Conservation (phyloP, 768 basidiomycete species). For the Leccinum boreale region DNA sequence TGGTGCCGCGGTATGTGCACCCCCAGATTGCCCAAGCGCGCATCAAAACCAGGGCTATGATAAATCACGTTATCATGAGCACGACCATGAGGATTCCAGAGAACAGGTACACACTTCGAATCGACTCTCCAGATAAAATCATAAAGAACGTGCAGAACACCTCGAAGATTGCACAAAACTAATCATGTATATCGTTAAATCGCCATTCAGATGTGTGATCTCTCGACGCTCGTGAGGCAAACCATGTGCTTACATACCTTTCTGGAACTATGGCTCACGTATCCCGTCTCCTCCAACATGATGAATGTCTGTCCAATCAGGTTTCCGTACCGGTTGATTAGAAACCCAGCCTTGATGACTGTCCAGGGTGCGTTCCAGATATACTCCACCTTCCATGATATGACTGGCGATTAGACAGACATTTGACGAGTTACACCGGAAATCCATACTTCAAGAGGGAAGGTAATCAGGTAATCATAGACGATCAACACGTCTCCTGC, state of each 20-base stretch:
- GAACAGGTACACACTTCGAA: background rate
- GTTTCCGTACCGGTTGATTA: constrained; percentile 18
- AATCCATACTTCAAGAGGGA: constrained; percentile 9
- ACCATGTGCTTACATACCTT: background rate
- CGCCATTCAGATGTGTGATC: background rate
- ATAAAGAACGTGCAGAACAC: constrained; percentile 8
- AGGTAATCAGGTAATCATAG: constrained; percentile 11
- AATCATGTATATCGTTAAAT: background rate
- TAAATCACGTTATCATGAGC: background rate
- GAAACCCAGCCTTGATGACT: constrained; percentile 7
- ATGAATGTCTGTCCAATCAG: constrained; percentile 13
- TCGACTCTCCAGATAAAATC: constrained; percentile 11
- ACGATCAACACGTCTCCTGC: constrained; percentile 1
- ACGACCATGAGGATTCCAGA: background rate
- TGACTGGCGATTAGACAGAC: background rate
- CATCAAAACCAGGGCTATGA: constrained; percentile 17
- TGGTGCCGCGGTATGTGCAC: constrained; percentile 3
- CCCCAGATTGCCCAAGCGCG: constrained; percentile 22
- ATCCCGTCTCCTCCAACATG: constrained; percentile 1
- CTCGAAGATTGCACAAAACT: constrained; percentile 6
- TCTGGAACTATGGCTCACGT: background rate
- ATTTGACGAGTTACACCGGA: background rate
- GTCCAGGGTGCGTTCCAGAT: constrained; percentile 17
- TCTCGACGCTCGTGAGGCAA: background rate
- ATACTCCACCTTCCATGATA: constrained; percentile 5